Evolutionary conservation across 2,329 filamentous ascomycete species (phyloP).

Genomic region (Monosporascus ibericus): DNA sequence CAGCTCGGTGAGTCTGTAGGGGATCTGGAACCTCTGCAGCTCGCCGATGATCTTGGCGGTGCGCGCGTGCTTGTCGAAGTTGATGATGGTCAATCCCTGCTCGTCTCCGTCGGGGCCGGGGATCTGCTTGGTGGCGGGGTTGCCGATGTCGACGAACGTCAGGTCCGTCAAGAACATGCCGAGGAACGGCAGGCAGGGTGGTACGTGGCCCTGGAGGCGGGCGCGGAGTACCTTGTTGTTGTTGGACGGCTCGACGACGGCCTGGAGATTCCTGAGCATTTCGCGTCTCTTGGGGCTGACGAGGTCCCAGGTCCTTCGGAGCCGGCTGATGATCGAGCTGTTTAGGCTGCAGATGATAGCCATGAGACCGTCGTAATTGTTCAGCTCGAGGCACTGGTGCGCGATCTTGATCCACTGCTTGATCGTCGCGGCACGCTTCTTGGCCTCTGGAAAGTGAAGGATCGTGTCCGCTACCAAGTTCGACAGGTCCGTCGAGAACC

Average conservation of each 20-base stretch:
- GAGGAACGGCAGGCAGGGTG: slow-evolving; percentile 90
- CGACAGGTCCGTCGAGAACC: slow-evolving; percentile 84
- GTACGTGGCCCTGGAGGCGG: slow-evolving; percentile 76
- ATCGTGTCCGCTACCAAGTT: slow-evolving; percentile 93
- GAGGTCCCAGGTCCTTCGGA: slow-evolving; percentile 87
- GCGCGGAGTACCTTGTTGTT: slow-evolving; percentile 86
- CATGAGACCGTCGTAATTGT: slow-evolving; percentile 97
- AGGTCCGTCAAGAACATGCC: slow-evolving; percentile 95
- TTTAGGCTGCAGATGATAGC: slow-evolving; percentile 93
- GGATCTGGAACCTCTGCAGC: slow-evolving; percentile 91
- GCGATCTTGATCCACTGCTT: slow-evolving; percentile 99
- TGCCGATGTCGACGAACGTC: slow-evolving; percentile 92
- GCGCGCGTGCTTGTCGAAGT: slow-evolving; percentile 94
- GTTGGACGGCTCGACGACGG: slow-evolving; percentile 81
- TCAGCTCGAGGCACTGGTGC: slow-evolving; percentile 75
- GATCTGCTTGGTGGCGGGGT: slow-evolving; percentile 76
- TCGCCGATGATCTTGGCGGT: slow-evolving; percentile 95
- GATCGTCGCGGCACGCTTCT: slow-evolving; percentile 83
- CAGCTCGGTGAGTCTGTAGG: slow-evolving; percentile 76
- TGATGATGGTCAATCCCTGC: slow-evolving; percentile 76
- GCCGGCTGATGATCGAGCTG: slow-evolving; percentile 80
- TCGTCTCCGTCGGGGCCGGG: slow-evolving; percentile 49
- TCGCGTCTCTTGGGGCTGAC: slow-evolving; percentile 80
- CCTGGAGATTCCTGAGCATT: slow-evolving; percentile 69
- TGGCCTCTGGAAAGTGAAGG: slow-evolving; percentile 78